Evolutionary conservation across 129 eudicot genomes (phyloP).

Genomic region (Pulicaria dysenterica): DNA sequence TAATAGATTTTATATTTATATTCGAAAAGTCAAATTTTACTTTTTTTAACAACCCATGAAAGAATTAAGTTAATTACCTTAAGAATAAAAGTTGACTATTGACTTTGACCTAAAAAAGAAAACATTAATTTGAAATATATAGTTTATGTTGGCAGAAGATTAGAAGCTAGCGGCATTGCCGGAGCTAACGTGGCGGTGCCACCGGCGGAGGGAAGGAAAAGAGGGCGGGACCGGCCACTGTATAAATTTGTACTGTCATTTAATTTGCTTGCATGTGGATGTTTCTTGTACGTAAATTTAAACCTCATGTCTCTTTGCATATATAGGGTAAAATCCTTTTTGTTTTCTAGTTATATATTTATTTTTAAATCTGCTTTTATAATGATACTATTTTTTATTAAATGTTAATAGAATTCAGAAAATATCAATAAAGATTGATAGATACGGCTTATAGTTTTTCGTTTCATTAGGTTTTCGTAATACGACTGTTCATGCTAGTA

Average conservation of each 20-base stretch:
- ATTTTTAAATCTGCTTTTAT: background rate
- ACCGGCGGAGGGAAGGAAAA: slow-evolving; percentile 28
- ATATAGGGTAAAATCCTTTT: slow-evolving; percentile 15
- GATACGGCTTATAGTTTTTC: no score
- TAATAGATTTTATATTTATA: no score
- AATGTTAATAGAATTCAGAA: no score
- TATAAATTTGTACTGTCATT: slow-evolving; percentile 21
- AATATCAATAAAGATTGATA: no score
- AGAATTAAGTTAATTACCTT: no score
- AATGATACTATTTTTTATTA: no score
- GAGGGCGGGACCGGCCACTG: slow-evolving; percentile 32
- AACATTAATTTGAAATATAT: background rate
- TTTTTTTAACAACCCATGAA: background rate
- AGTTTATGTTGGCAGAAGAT: slow-evolving; percentile 11
- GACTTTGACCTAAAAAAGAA: background rate
- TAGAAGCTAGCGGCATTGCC: slow-evolving; percentile 27
- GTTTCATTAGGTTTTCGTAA: no score
- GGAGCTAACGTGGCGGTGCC: slow-evolving; percentile 36
- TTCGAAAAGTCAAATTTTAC: background rate
- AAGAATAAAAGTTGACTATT: background rate
- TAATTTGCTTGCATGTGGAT: slow-evolving; percentile 27
- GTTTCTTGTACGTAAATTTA: slow-evolving; percentile 28
- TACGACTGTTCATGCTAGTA: no score
- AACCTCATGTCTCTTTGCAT: slow-evolving; percentile 27
- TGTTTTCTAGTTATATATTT: background rate